Percentiles rank a stretch among this genome's conserved stretches.
Conservation (phyloP, 2,329 filamentous ascomycete genomes). For the Cytospora mali region DNA sequence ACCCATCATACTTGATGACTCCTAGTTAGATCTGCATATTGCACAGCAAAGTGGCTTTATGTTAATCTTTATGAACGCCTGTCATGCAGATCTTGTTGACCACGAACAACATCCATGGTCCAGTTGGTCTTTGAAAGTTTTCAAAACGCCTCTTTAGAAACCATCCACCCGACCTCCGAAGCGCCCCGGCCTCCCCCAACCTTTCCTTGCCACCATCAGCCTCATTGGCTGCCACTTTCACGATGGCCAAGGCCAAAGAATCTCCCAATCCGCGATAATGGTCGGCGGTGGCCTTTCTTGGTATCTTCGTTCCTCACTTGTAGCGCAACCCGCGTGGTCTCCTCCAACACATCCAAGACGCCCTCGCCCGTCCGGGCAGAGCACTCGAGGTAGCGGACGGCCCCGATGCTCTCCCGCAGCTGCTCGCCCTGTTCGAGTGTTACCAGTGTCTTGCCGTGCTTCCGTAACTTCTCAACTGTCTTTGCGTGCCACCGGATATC, state of each 20-base stretch:
- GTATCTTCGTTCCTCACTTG: constrained; percentile 17
- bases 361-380: constrained; percentile 27
- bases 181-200: not conserved
- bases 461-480: constrained; percentile 26
- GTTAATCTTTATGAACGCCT: not conserved
- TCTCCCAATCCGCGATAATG: constrained; percentile 28
- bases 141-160: not conserved
- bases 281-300: constrained; percentile 17
- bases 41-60: not conserved
- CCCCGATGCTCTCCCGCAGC: constrained; percentile 28
- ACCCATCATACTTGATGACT: not conserved
- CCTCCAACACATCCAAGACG: constrained; percentile 26
- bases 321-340: constrained; percentile 25
- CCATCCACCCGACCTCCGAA: too few species aligned
- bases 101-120: not conserved
- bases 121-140: not conserved
- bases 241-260: constrained; percentile 21
- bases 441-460: constrained; percentile 24
- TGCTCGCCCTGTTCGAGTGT: constrained; percentile 27
- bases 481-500: constrained; percentile 27
- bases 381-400: constrained; percentile 27
- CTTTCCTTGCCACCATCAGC: not conserved
- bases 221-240: not conserved
- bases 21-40: not conserved
- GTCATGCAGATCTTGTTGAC: not conserved